A percentile compares a stretch with the other conserved stretches of the same genome.
phyloP scores from a whole-genome alignment of 2,329 filamentous ascomycete species.

The Grosmannia huntii region DNA sequence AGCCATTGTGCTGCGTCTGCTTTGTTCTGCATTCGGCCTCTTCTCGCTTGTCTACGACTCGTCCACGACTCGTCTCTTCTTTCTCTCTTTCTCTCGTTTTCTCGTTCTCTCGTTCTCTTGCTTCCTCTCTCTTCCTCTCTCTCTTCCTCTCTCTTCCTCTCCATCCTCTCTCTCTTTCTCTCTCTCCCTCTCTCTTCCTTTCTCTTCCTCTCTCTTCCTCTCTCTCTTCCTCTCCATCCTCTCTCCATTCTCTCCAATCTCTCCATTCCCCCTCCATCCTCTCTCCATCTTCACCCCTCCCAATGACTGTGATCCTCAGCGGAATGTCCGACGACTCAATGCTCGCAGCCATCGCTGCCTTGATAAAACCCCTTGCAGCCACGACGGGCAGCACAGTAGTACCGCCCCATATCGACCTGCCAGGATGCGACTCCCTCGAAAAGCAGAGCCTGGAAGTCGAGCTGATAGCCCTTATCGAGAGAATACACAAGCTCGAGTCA shows the following conservation, averaged over 20 bases:
- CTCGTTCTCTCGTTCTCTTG: background rate
- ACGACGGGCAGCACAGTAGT: constrained; percentile 17
- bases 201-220: too few species aligned
- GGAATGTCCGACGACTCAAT: constrained; percentile 19
- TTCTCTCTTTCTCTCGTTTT: background rate
- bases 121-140: background rate
- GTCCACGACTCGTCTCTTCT: background rate
- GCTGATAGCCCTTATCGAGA: constrained; percentile 61
- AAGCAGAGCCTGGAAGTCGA: constrained; percentile 75
- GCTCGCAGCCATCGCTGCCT: constrained; percentile 17
- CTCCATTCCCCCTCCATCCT: background rate
- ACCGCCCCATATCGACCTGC: constrained; percentile 47
- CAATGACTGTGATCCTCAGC: constrained; percentile 7
- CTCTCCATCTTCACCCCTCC: background rate
- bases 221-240: too few species aligned
- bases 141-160: background rate
- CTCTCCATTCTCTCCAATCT: too few species aligned
- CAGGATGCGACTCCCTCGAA: constrained; percentile 60
- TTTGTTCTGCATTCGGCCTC: too few species aligned
- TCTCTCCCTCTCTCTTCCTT: too few species aligned
- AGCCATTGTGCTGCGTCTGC: too few species aligned
- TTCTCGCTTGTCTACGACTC: too few species aligned
- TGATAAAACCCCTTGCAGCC: constrained; percentile 19
- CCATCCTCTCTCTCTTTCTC: background rate
- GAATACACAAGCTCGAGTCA: constrained; percentile 70